These are phyloP conservation scores for Cucumis hystrix DNA, from an alignment of 306 rosid genomes.

Conservation along the genomic window DNA sequence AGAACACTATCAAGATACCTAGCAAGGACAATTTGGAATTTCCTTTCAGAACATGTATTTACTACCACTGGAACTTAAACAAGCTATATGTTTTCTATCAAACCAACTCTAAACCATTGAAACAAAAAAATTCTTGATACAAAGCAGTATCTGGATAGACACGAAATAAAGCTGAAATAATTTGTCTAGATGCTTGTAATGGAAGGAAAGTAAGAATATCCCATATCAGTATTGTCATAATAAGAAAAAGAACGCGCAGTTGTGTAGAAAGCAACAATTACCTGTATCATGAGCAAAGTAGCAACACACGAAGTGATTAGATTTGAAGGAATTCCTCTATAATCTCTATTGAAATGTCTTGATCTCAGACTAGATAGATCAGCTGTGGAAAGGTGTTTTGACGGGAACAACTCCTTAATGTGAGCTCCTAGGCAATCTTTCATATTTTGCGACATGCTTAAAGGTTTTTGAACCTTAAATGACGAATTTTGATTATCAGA, in stretches of 20 bases:
- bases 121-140: not conserved
- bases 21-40: not conserved
- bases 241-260: not conserved
- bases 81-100: not conserved
- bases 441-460: conserved; percentile 35
- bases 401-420: conserved; percentile 19
- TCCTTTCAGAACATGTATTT: not conserved
- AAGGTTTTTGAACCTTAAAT: conserved; percentile 25
- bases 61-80: not conserved
- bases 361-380: conserved; percentile 31
- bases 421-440: conserved; percentile 30
- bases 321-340: conserved; percentile 56
- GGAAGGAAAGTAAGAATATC: not conserved
- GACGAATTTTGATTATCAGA: conserved; percentile 14
- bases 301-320: conserved; percentile 79
- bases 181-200: not conserved
- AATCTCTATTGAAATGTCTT: conserved; percentile 30
- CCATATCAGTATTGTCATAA: not conserved
- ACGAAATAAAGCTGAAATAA: not conserved
- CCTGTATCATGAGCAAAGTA: conserved; percentile 85
- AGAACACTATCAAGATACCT: not conserved
- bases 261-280: conserved; percentile 9
- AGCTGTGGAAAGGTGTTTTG: conserved; percentile 22
- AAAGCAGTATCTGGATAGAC: not conserved
- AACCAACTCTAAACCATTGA: not conserved